phyloP scores from a whole-genome alignment of 495 filamentous ascomycete species.

The Podospora conica region DNA sequence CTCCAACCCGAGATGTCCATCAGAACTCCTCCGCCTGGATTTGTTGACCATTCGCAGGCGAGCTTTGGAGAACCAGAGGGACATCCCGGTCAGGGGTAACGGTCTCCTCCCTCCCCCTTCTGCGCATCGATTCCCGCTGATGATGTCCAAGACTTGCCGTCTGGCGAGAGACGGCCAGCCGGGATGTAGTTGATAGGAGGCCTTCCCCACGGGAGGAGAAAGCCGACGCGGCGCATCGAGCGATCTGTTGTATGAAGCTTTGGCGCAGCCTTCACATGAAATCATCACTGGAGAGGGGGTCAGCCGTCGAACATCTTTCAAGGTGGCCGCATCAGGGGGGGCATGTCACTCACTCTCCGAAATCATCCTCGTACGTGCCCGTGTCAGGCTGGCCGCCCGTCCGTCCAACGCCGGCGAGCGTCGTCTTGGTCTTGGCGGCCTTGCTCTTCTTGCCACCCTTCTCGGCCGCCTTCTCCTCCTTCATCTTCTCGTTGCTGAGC shows the following conservation, averaged over 20 bases:
- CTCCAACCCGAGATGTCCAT: not conserved
- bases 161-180: not conserved
- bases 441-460: slow-evolving; percentile 96
- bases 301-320: slow-evolving; percentile 3
- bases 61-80: not conserved
- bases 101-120: not conserved
- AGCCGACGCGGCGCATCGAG: slow-evolving; percentile 4
- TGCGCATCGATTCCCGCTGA: not conserved
- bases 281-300: slow-evolving; percentile 36
- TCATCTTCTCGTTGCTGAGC: slow-evolving; percentile 95
- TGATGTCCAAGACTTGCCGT: not conserved
- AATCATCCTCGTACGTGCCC: slow-evolving; percentile 62
- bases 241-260: not conserved
- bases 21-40: not conserved
- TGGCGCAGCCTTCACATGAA: slow-evolving; percentile 42
- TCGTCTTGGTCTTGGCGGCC: slow-evolving; percentile 88
- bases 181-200: not conserved
- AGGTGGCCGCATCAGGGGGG: not conserved
- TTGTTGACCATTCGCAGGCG: not conserved
- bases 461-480: slow-evolving; percentile 91
- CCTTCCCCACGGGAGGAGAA: not conserved
- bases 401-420: slow-evolving; percentile 54
- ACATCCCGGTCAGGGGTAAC: not conserved
- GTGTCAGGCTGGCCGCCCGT: slow-evolving; percentile 65
- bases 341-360: slow-evolving; percentile 62